Conservation (phyloP, 352 stramenopile genomes). For the Globisporangium camurandrum region DNA sequence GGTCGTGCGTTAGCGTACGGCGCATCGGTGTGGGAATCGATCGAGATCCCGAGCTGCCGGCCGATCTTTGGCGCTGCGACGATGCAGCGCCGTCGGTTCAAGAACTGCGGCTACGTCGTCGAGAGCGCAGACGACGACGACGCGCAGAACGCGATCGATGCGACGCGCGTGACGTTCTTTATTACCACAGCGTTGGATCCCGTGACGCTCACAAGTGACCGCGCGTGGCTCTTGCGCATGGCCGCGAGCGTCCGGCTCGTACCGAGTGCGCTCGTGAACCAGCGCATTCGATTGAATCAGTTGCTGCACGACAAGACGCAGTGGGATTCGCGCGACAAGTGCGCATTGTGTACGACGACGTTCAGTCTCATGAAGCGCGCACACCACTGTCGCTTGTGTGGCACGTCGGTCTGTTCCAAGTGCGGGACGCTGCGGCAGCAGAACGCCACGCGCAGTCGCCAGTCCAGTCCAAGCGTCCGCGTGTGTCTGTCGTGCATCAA, state of each 20-base stretch:
- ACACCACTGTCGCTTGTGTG: constrained; percentile 77
- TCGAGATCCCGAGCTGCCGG: constrained; percentile 44
- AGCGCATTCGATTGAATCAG: constrained; percentile 56
- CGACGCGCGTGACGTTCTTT: constrained; percentile 78
- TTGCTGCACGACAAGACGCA: constrained; percentile 47
- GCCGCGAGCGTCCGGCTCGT: constrained; percentile 43
- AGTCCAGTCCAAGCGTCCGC: constrained; percentile 32
- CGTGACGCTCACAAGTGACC: constrained; percentile 30
- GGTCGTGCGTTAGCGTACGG: constrained; percentile 27
- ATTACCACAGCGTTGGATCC: constrained; percentile 35
- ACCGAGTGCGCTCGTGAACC: constrained; percentile 63
- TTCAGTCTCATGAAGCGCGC: constrained; percentile 66
- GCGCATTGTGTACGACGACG: constrained; percentile 48
- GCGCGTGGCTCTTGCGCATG: constrained; percentile 52
- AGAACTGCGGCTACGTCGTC: constrained; percentile 70
- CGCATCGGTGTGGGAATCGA: constrained; percentile 57
- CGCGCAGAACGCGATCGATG: no score
- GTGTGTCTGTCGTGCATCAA: constrained; percentile 69
- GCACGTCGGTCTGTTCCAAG: constrained; percentile 66
- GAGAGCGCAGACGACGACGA: constrained; percentile 57
- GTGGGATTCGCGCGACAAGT: constrained; percentile 51
- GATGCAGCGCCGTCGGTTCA: constrained; percentile 36
- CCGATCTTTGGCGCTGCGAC: constrained; percentile 42
- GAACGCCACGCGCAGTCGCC: constrained; percentile 11
- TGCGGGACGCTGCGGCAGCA: constrained; percentile 55